These are phyloP conservation scores for Tulasnella sp. DNA, from an alignment of 768 basidiomycete species.

Conservation along the genomic window DNA sequence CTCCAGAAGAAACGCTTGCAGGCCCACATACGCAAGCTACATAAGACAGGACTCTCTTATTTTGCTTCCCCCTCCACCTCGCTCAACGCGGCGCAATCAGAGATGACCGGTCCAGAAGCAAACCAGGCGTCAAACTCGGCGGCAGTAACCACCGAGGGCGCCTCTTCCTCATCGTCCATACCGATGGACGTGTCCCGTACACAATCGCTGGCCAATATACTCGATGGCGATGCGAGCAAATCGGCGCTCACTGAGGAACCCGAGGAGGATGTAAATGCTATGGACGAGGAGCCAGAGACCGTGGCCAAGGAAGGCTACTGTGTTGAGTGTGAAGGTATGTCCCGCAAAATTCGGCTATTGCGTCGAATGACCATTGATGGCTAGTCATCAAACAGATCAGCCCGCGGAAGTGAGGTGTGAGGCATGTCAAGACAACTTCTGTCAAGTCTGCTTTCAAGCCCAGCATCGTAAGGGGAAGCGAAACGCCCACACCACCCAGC, in stretches of 20 bases:
- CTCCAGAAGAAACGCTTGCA: too few species aligned
- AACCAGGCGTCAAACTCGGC: neutral
- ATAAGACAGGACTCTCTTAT: too few species aligned
- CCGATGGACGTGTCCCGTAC: neutral
- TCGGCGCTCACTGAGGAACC: neutral
- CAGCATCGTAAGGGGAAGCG: constrained; percentile 76
- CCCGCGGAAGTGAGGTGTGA: constrained; percentile 67
- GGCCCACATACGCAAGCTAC: too few species aligned
- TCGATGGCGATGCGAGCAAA: constrained; percentile 4
- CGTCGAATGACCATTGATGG: neutral
- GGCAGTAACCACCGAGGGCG: neutral
- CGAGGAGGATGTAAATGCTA: constrained; percentile 2
- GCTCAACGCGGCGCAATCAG: too few species aligned
- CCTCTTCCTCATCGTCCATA: too few species aligned
- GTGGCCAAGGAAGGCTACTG: constrained; percentile 31
- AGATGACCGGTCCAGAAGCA: constrained; percentile 4
- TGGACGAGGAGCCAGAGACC: constrained; percentile 15
- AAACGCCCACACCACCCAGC: constrained; percentile 47
- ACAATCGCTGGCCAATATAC: constrained; percentile 7
- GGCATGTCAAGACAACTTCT: constrained; percentile 60
- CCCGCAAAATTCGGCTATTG: neutral
- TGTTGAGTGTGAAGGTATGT: constrained; percentile 72
- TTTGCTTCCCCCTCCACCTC: too few species aligned
- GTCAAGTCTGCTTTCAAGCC: constrained; percentile 76
- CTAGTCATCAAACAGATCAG: constrained; percentile 47